Base-by-base conservation (phyloP, 192 early-diverging fungal species). In the Thamnidium elegans region DNA sequence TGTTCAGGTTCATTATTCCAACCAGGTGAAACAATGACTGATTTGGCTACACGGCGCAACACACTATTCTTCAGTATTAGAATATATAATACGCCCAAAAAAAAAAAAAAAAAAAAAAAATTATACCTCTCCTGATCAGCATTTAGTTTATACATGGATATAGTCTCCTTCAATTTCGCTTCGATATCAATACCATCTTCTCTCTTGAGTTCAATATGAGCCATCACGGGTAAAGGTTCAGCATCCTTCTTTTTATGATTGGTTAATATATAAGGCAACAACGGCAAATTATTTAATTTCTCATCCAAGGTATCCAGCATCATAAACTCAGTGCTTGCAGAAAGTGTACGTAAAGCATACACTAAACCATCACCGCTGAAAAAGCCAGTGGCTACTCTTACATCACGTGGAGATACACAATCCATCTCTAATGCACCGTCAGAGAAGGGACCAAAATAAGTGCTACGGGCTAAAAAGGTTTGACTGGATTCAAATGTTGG, bases 311-410 rank as follows among this genome's bases (percentile, higher is more conserved):
- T 73, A 62, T 80, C 76, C 19, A 81, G 50, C 82, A 81, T 80
- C 77, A 84, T 78, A 23, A 84, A 81, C 46, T 84, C 82, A 4
- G 73, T 65, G 55, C 68, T 74, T n/a, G 69, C 75, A 17, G 78
- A 68, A 21, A 84, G 62, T 2, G 78, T 69, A 7, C 79, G 69
- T 13, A 84, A 55, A 0, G 73, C 77, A 55, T 70, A 79, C 0
- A 81, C 62, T 10, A 50, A 19, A 8, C 34, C 44, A 0, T 32
- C 23, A 10, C 58, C 58, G 15, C 45, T 32, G 4, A 71, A 48
- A 10, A 78, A 52, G 3, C 66, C 61, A 14, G 55, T 50, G 1
- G 76, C 76, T 2, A 66, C 63, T 55, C 62, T 73, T 0, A 66
- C 70, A 43, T 83, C 78, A 9, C 70, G 69, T 8, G 74, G 43